Conservation (phyloP, 768 basidiomycete genomes). For the Daedalea quercina region DNA sequence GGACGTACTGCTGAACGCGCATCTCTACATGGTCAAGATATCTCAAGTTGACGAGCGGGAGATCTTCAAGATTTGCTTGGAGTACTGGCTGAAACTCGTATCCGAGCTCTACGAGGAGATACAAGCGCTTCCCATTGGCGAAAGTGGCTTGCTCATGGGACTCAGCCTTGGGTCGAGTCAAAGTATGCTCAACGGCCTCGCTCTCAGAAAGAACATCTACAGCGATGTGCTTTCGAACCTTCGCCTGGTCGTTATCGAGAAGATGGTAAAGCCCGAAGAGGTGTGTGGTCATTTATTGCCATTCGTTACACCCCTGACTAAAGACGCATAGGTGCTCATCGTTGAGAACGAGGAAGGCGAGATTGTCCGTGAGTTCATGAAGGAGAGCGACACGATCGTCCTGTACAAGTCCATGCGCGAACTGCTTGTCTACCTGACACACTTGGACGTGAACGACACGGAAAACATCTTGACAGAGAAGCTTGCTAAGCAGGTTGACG, state of each 20-base stretch:
- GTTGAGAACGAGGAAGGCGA: constrained; percentile 99
- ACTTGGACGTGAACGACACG: constrained; percentile 92
- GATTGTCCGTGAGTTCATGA: constrained; percentile 98
- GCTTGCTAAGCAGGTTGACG: constrained; percentile 93
- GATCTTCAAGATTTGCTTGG: constrained; percentile 98
- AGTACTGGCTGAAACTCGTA: constrained; percentile 96
- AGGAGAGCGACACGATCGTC: constrained; percentile 97
- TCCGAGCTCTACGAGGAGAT: constrained; percentile 97
- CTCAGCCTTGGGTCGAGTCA: constrained; percentile 69
- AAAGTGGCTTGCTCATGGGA: constrained; percentile 82
- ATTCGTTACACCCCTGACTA: neutral
- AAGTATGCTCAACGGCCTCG: constrained; percentile 70
- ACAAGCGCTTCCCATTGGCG: constrained; percentile 83
- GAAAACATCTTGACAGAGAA: constrained; percentile 98
- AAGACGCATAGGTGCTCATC: constrained; percentile 70
- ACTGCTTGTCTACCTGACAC: constrained; percentile 94
- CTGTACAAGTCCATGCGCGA: constrained; percentile 99
- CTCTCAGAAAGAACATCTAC: constrained; percentile 90
- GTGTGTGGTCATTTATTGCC: constrained; percentile 34
- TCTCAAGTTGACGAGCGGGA: constrained; percentile 98
- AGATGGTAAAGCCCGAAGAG: constrained; percentile 99
- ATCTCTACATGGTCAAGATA: constrained; percentile 97
- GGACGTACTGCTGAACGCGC: constrained; percentile 92
- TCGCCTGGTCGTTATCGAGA: constrained; percentile 92
- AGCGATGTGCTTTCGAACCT: constrained; percentile 92